A percentile compares a stretch with the other conserved stretches of the same genome.
These are phyloP conservation scores for Marasmius fiardii DNA, from an alignment of 1,284 basidiomycete genomes.

Conservation along the genomic window DNA sequence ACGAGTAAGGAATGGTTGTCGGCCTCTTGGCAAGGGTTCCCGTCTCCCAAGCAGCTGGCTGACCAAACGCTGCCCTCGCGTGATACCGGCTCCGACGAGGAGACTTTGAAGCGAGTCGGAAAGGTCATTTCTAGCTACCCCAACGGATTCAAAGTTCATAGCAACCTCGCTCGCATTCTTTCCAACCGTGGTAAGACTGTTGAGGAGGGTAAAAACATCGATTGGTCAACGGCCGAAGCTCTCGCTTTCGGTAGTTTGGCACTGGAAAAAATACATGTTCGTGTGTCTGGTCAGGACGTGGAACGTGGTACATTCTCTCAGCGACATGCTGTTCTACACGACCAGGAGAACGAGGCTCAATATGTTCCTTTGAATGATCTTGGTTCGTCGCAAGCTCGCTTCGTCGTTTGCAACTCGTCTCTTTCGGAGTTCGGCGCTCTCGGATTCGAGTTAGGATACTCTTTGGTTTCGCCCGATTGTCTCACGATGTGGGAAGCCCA, in stretches of 20 bases:
- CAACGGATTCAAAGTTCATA: slow-evolving; percentile 83
- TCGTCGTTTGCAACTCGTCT: slow-evolving; percentile 96
- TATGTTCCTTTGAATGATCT: slow-evolving; percentile 91
- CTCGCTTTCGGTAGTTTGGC: slow-evolving; percentile 94
- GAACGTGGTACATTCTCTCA: slow-evolving; percentile 99
- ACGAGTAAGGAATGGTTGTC: slow-evolving; percentile 97
- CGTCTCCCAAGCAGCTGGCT: slow-evolving; percentile 92
- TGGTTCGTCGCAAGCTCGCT: slow-evolving; percentile 83
- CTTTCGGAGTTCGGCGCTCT: slow-evolving; percentile 95
- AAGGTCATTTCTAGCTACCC: slow-evolving; percentile 86
- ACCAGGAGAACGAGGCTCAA: slow-evolving; percentile 90
- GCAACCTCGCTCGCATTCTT: slow-evolving; percentile 94
- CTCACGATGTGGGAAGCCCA: slow-evolving; percentile 99
- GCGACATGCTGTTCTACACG: slow-evolving; percentile 95
- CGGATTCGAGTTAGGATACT: slow-evolving; percentile 99
- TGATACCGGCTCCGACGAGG: slow-evolving; percentile 79
- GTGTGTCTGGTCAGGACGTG: slow-evolving; percentile 97
- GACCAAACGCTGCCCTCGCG: slow-evolving; percentile 90
- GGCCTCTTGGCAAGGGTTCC: slow-evolving; percentile 98
- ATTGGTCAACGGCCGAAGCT: slow-evolving; percentile 99
- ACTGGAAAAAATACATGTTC: slow-evolving; percentile 92
- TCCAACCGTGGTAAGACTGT: slow-evolving; percentile 85
- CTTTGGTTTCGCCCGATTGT: slow-evolving; percentile 91
- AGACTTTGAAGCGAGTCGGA: slow-evolving; percentile 84
- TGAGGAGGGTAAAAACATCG: slow-evolving; percentile 89